Conservation (phyloP, 305 asterid species). For the Fraxinus angustifolia region DNA sequence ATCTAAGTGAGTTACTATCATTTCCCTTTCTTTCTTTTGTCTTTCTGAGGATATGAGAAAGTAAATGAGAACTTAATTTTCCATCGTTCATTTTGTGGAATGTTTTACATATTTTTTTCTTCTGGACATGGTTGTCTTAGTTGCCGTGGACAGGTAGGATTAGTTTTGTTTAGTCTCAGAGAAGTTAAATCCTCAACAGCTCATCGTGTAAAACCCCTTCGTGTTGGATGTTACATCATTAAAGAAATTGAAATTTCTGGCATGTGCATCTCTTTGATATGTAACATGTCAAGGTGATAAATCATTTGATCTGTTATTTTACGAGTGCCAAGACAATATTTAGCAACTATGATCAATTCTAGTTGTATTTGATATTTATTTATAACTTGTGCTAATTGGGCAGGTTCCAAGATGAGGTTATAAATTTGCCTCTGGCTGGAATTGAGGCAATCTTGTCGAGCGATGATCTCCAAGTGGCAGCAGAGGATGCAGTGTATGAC, state of each 20-base stretch:
- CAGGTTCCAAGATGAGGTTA: constrained; percentile 88
- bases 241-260: neutral
- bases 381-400: constrained; percentile 6
- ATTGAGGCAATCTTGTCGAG: constrained; percentile 83
- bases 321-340: neutral
- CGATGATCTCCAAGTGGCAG: constrained; percentile 85
- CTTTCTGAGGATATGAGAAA: neutral
- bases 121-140: neutral
- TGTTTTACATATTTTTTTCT: neutral
- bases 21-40: neutral
- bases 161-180: neutral
- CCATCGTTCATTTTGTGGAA: neutral
- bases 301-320: neutral
- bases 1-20: constrained; percentile 24
- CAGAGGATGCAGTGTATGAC: constrained; percentile 92
- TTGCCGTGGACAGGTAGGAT: neutral
- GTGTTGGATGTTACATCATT: neutral
- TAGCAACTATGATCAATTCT: neutral
- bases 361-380: constrained; percentile 3
- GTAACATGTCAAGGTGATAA: neutral
- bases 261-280: neutral
- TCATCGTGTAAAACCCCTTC: neutral
- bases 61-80: neutral
- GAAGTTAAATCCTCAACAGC: neutral
- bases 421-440: constrained; percentile 84